Evolutionary conservation across 129 eudicot species (phyloP).

Genomic region (Lactuca saligna): DNA sequence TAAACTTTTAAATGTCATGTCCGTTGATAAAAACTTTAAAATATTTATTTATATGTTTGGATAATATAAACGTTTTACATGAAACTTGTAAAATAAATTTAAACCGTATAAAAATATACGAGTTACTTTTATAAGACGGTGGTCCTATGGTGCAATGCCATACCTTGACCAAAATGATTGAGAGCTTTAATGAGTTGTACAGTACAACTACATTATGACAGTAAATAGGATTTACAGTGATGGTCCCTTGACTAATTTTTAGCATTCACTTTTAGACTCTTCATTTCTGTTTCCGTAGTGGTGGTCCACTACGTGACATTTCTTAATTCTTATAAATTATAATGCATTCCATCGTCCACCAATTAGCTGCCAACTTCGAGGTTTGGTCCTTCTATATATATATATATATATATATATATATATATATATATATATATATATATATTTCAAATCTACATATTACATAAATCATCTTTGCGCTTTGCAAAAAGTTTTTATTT

Average conservation of each 20-base stretch:
- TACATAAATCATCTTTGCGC: not conserved
- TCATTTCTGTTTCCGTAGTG: not conserved
- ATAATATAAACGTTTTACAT: no score
- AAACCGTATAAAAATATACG: not conserved
- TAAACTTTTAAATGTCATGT: no score
- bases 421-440: no score
- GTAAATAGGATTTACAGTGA: not conserved
- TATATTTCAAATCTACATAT: no score
- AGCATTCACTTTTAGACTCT: conserved; percentile 7
- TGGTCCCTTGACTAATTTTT: conserved; percentile 21
- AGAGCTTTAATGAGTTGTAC: conserved; percentile 12
- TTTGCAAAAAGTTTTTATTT: no score
- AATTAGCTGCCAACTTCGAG: no score
- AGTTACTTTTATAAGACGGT: conserved; percentile 10
- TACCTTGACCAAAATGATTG: conserved; percentile 21
- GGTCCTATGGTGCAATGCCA: conserved; percentile 17
- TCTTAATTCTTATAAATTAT: not conserved
- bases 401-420: no score
- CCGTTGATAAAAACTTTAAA: no score
- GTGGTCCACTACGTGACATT: conserved; percentile 14
- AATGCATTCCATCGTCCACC: not conserved
- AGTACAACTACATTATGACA: conserved; percentile 14
- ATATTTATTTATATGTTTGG: no score
- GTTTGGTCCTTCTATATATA: no score
- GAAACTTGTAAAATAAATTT: not conserved